Evolutionary conservation across 352 stramenopile genomes (phyloP).

Genomic region (Phytophthora aleatoria): DNA sequence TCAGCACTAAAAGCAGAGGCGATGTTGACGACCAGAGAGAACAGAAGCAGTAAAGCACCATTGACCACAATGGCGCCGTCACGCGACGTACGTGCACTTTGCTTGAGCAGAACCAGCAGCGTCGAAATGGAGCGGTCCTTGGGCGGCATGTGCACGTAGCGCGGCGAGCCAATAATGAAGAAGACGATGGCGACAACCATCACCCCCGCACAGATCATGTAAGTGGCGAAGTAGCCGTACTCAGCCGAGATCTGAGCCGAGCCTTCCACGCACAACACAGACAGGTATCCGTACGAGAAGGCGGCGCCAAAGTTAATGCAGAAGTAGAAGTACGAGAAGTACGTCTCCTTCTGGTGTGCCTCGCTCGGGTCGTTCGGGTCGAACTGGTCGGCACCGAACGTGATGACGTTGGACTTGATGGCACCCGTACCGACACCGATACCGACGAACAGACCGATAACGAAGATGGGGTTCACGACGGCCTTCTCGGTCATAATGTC

Average conservation of each 20-base stretch:
- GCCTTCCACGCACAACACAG: conserved; percentile 88
- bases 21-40: conserved; percentile 54
- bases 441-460: conserved; percentile 76
- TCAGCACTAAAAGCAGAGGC: conserved; percentile 55
- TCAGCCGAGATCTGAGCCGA: conserved; percentile 66
- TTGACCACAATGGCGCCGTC: conserved; percentile 39
- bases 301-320: conserved; percentile 91
- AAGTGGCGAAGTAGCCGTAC: conserved; percentile 92
- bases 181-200: conserved; percentile 81
- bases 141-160: conserved; percentile 65
- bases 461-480: conserved; percentile 57
- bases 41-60: conserved; percentile 36
- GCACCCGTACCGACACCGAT: conserved; percentile 81
- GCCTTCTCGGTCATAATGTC: conserved; percentile 46
- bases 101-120: conserved; percentile 52
- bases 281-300: conserved; percentile 91
- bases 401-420: conserved; percentile 90
- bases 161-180: conserved; percentile 57
- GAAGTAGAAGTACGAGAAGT: conserved; percentile 94
- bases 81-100: conserved; percentile 22
- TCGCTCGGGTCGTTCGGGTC: conserved; percentile 86
- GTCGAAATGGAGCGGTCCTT: conserved; percentile 55
- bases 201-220: conserved; percentile 77
- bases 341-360: conserved; percentile 81
- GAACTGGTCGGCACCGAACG: conserved; percentile 87